Base-by-base conservation (phyloP, 1,139 yeast genomes). In the Nakaseomyces kungkrabaensis region DNA sequence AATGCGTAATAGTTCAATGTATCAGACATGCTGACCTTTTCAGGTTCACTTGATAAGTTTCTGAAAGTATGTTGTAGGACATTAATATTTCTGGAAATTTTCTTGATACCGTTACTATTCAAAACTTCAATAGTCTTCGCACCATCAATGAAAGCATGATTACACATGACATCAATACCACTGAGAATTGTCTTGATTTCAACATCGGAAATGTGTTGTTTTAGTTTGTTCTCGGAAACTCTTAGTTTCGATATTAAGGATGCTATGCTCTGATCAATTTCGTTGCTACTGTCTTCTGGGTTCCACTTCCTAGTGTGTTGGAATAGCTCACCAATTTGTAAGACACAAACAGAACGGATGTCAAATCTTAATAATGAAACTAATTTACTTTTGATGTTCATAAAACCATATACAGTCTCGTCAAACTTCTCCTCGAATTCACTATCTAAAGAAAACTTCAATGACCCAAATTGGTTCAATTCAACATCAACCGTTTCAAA, bases 11-110 rank as follows among this genome's bases (percentile, higher is more conserved):
- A 86, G 8, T 70, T 66, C 4, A 83, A 68, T 0, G 87, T 75
- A 41, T 72, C 68, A 22, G 75, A 67, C 67, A 85, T 82, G 55
- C 81, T 78, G 6, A 83, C 80, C n/a, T 71, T 69, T 47, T 77
- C 76, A 0, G 87, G 82, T 47, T 76, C 74, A 24, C 70, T 66
- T 57, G 79, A 75, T 25, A 85, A 72, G 52, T 79, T 81, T 57
- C 88, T 76, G 53, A 84, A 75, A 74, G 82, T 79, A 62, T 86
- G 95, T 67, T 85, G 95, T 46, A 87, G 68, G 0, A 86, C 82
- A 50, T 80, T 75, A 36, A 86, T 81, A 62, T 87, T 86, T 59
- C 82, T 74, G 52, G 81, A 69, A 55, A 87, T 71, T 58, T 81
- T 79, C 61, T 80, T 79, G 48, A 85, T 72, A 40, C 96, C 96